These are phyloP conservation scores for Phialocephala sp. DNA, from an alignment of 2,329 filamentous ascomycete species.

Conservation along the genomic window DNA sequence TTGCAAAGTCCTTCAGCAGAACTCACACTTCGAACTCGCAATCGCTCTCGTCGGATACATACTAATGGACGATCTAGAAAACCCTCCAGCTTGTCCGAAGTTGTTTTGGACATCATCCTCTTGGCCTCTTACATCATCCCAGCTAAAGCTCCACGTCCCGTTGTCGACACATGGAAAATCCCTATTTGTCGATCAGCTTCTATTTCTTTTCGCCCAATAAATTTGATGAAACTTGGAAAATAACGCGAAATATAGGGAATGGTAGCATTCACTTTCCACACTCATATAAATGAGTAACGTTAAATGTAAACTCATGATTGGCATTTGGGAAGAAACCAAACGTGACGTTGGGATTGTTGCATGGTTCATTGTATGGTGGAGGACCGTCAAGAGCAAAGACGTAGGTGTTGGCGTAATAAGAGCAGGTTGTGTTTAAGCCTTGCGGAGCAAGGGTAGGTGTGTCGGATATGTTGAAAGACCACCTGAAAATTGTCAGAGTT, in stretches of 20 bases:
- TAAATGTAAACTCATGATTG: slow-evolving; percentile 25
- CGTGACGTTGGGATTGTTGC: slow-evolving; percentile 30
- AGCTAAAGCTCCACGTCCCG: slow-evolving; percentile 31
- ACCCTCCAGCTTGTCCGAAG: slow-evolving; percentile 32
- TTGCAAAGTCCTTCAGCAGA: slow-evolving; percentile 23
- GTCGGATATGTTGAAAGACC: slow-evolving; percentile 31
- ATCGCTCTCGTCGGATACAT: slow-evolving; percentile 33
- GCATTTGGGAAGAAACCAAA: slow-evolving; percentile 30
- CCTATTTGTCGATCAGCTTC: not conserved
- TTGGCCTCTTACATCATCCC: slow-evolving; percentile 31
- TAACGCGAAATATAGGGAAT: not conserved
- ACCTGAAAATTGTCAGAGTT: slow-evolving; percentile 19
- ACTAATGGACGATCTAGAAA: slow-evolving; percentile 10
- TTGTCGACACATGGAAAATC: slow-evolving; percentile 28
- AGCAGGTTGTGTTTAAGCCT: slow-evolving; percentile 32
- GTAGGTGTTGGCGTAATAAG: slow-evolving; percentile 19
- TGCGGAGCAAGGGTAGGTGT: slow-evolving; percentile 28
- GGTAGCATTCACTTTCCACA: slow-evolving; percentile 25
- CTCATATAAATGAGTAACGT: slow-evolving; percentile 32
- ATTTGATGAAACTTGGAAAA: not conserved
- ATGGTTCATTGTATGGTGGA: slow-evolving; percentile 23
- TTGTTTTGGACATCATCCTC: slow-evolving; percentile 33
- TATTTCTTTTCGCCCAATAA: not conserved
- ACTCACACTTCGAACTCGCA: slow-evolving; percentile 31
- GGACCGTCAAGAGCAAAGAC: slow-evolving; percentile 26